Base-by-base conservation (phyloP, 371 early-diverging fungal species). In the Zychaea mexicana region DNA sequence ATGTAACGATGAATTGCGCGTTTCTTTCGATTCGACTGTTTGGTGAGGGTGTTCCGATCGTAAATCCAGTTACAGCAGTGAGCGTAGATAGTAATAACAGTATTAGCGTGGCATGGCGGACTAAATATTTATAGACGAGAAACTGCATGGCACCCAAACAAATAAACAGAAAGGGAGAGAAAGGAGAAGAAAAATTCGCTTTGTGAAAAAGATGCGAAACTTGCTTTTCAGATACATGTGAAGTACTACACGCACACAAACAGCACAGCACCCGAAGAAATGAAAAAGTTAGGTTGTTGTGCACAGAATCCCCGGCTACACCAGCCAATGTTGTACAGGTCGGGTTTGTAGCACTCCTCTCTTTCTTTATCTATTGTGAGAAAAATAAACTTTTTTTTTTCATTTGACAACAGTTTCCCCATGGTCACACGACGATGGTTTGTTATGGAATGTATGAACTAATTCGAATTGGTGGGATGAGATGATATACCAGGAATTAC, bases 301-400 rank as follows among this genome's bases (percentile, higher is more conserved):
- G 21, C n/a, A n/a, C n/a, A n/a, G n/a, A n/a, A n/a, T n/a, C n/a
- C n/a, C n/a, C n/a, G 49, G 59, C 45, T 58, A 58, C 59, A 45
- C 59, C 45, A 58, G 59, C 45, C 45, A 58, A 58, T 58, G 59
- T 58, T 24, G 45, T 24, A 58, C 59, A 42, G 5, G 38, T 19
- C 56, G 56, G 56, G 36, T 56, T 31, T 7, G n/a, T 22, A n/a
- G n/a, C n/a, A n/a, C n/a, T n/a, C n/a, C n/a, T n/a, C n/a, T 13
- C 56, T 7, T 36, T 36, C 9, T 15, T 15, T 36, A 7, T 15
- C n/a, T 9, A 49, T 22, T 49, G 49, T 49, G 24, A 49, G n/a
- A 22, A 58, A 58, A 58, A 24, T 42, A 58, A 56, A 36, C 56
- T 56, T 56, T 56, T 56, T 55, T 56, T 56, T 56, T 56, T 56